These are phyloP conservation scores for Rutidosis leptorrhynchoides DNA, from an alignment of 129 eudicot species.

Conservation along the genomic window DNA sequence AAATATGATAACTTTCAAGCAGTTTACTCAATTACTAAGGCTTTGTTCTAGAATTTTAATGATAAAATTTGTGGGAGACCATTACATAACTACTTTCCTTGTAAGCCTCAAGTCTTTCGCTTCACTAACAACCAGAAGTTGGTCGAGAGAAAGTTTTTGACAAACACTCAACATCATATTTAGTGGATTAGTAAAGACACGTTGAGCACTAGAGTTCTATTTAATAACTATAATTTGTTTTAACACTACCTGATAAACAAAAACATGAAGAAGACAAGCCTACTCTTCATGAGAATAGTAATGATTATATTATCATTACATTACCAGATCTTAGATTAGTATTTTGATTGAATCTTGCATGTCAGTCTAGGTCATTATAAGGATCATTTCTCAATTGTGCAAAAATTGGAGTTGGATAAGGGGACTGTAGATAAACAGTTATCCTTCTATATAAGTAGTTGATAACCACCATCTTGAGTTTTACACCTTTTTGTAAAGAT, in stretches of 20 bases:
- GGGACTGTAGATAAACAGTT: conserved; percentile 2
- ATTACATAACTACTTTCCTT: conserved; percentile 13
- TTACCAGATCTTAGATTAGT: not conserved
- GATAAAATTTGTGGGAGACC: conserved; percentile 2
- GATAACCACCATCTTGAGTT: conserved; percentile 8
- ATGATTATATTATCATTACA: conserved; percentile 5
- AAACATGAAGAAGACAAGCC: not conserved
- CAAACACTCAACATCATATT: conserved; percentile 7
- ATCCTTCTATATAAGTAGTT: not conserved
- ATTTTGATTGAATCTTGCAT: not conserved
- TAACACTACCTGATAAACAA: conserved; percentile 17
- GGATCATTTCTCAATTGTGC: not conserved
- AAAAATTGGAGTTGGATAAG: conserved; percentile 12
- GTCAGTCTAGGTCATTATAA: conserved; percentile 10
- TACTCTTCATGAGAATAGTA: not conserved
- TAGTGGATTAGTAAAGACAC: conserved; percentile 5
- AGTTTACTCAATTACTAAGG: conserved; percentile 3
- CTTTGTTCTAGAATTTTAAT: conserved; percentile 6
- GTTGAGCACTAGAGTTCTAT: not conserved
- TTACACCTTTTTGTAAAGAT: conserved; percentile 7
- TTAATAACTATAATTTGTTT: conserved; percentile 5
- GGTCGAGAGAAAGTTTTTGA: conserved; percentile 2
- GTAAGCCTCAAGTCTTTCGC: conserved; percentile 1
- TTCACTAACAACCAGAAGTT: not conserved
- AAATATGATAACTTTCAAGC: not conserved